A percentile compares a stretch with the other conserved stretches of the same genome.
phyloP scores from a whole-genome alignment of 352 stramenopile genomes.

The Phytophthora macrochlamydospora region DNA sequence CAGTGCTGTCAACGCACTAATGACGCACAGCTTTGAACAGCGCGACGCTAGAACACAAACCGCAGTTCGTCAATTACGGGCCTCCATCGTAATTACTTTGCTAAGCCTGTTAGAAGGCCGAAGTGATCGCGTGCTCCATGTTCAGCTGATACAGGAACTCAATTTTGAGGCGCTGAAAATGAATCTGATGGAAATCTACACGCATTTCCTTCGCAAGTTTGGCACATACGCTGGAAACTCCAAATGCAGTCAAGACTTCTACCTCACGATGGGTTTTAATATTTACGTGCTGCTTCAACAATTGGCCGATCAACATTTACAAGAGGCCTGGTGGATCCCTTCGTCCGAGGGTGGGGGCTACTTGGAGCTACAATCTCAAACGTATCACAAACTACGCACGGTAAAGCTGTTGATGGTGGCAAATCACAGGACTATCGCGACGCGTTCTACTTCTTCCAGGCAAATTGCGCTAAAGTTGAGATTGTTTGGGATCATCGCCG shows the following conservation, averaged over 20 bases:
- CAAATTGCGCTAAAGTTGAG: slow-evolving; percentile 68
- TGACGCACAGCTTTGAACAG: slow-evolving; percentile 64
- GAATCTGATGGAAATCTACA: slow-evolving; percentile 66
- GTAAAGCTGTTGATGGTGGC: background rate
- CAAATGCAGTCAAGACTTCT: slow-evolving; percentile 67
- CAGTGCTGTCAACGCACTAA: slow-evolving; percentile 68
- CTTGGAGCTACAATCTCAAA: background rate
- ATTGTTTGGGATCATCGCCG: slow-evolving; percentile 64
- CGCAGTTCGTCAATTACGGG: slow-evolving; percentile 41
- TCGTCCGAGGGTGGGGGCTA: slow-evolving; percentile 12
- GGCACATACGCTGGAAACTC: slow-evolving; percentile 61
- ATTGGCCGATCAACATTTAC: slow-evolving; percentile 52
- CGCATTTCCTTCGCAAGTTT: slow-evolving; percentile 45
- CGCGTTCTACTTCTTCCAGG: slow-evolving; percentile 70
- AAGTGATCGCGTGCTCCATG: slow-evolving; percentile 58
- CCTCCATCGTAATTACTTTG: slow-evolving; percentile 63
- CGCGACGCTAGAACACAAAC: slow-evolving; percentile 17
- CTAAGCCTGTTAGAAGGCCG: slow-evolving; percentile 71
- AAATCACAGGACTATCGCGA: slow-evolving; percentile 41
- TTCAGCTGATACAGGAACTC: slow-evolving; percentile 72
- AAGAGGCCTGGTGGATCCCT: slow-evolving; percentile 53
- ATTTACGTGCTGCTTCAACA: slow-evolving; percentile 79
- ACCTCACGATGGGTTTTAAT: slow-evolving; percentile 78
- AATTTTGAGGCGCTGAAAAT: slow-evolving; percentile 73
- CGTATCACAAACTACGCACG: slow-evolving; percentile 2